These are phyloP conservation scores for Gremmenia infestans DNA, from an alignment of 2,329 filamentous ascomycete genomes.

Conservation along the genomic window DNA sequence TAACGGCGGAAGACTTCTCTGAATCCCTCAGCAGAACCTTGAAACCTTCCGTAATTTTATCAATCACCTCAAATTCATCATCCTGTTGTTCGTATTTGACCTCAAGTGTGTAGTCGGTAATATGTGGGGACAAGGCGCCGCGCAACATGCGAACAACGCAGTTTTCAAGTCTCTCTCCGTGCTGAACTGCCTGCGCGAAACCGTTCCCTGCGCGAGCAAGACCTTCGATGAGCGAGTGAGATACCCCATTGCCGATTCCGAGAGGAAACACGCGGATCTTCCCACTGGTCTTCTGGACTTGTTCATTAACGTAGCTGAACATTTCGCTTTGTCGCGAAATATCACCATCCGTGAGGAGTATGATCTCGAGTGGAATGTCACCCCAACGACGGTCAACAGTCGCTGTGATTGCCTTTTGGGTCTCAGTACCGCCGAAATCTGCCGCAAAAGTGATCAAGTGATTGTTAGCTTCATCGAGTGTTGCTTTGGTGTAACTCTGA, in stretches of 20 bases:
- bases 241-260: conserved; percentile 48
- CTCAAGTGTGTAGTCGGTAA: conserved; percentile 59
- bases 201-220: conserved; percentile 50
- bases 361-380: conserved; percentile 48
- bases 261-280: conserved; percentile 49
- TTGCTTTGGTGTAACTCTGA: conserved; percentile 40
- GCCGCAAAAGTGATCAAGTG: conserved; percentile 41
- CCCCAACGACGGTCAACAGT: conserved; percentile 39
- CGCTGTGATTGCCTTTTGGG: conserved; percentile 41
- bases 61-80: conserved; percentile 59
- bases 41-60: conserved; percentile 49
- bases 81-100: conserved; percentile 48
- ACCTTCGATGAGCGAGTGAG: conserved; percentile 50
- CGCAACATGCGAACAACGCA: conserved; percentile 73
- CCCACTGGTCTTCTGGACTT: conserved; percentile 37
- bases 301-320: conserved; percentile 41
- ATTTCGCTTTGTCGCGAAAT: conserved; percentile 44
- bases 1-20: background rate
- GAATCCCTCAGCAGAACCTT: conserved; percentile 30
- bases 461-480: conserved; percentile 38
- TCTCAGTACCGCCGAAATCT: conserved; percentile 51
- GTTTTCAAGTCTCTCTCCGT: conserved; percentile 60
- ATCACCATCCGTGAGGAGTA: conserved; percentile 53
- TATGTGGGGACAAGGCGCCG: conserved; percentile 60
- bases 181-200: conserved; percentile 56